A percentile compares a stretch with the other conserved stretches of the same genome.
Conservation (phyloP, 768 basidiomycete genomes). For the Heimioporus sp. region DNA sequence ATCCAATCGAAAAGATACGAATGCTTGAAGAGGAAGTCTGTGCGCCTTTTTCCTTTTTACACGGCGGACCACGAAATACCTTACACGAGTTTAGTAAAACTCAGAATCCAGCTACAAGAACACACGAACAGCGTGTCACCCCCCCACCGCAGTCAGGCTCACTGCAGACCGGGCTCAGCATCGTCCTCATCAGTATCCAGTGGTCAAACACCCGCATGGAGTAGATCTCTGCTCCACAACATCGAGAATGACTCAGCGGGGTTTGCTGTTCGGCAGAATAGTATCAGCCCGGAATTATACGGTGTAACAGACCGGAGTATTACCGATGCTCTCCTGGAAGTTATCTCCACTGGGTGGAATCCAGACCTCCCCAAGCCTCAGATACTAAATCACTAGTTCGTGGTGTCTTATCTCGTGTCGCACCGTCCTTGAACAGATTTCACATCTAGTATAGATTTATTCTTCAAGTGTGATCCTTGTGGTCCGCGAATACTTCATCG, state of each 20-base stretch:
- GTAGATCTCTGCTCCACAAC: conserved; percentile 1
- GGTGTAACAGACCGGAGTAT: conserved; percentile 37
- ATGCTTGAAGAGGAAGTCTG: conserved; percentile 77
- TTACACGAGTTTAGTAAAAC: conserved; percentile 44
- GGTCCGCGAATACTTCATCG: conserved; percentile 82
- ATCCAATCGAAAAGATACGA: conserved; percentile 77
- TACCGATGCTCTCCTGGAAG: conserved; percentile 57
- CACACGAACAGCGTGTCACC: conserved; percentile 38
- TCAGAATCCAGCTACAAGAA: conserved; percentile 63
- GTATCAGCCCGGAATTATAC: conserved; percentile 50
- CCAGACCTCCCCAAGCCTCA: conserved; percentile 78
- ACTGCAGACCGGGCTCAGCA: conserved; percentile 18
- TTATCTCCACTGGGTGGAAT: conserved; percentile 81
- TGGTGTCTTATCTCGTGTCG: conserved; percentile 15
- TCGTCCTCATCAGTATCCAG: conserved; percentile 21
- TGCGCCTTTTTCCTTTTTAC: conserved; percentile 30
- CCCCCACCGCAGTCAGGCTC: conserved; percentile 14
- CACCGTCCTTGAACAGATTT: conserved; percentile 11
- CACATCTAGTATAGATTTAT: conserved; percentile 68
- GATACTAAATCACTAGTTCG: conserved; percentile 73
- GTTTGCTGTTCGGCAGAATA: conserved; percentile 38
- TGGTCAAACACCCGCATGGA: conserved; percentile 10
- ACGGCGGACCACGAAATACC: conserved; percentile 1
- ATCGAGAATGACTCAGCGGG: conserved; percentile 1
- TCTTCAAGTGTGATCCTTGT: conserved; percentile 88